These are phyloP conservation scores for Inonotus hispidus DNA, from an alignment of 1,284 basidiomycete genomes.

Conservation along the genomic window DNA sequence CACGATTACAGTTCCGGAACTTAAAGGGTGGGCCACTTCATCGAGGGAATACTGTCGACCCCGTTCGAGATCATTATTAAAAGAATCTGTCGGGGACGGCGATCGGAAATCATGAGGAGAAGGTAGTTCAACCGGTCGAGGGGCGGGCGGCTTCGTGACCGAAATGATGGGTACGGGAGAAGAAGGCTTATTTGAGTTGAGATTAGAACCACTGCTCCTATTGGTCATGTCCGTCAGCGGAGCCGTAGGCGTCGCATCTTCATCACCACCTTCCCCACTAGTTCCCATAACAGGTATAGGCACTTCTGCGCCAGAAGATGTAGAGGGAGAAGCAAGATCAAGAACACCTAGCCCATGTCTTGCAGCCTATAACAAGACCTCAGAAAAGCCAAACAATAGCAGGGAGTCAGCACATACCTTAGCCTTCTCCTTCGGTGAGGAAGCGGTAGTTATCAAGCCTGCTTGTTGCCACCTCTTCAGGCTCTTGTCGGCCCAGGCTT, in stretches of 20 bases:
- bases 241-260: constrained; percentile 25
- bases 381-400: neutral
- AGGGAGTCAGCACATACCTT: constrained; percentile 7
- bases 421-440: neutral
- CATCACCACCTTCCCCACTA: constrained; percentile 2
- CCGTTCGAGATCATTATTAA: constrained; percentile 56
- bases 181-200: constrained; percentile 17
- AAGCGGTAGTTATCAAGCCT: constrained; percentile 59
- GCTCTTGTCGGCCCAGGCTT: constrained; percentile 87
- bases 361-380: neutral
- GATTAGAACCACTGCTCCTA: constrained; percentile 14
- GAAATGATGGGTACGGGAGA: constrained; percentile 47
- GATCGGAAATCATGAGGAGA: constrained; percentile 52
- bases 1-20: constrained; percentile 7
- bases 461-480: constrained; percentile 78
- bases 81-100: constrained; percentile 41
- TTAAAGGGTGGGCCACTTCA: constrained; percentile 29
- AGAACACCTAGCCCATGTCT: constrained; percentile 23
- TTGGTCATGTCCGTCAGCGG: constrained; percentile 27
- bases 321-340: constrained; percentile 31
- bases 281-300: constrained; percentile 45
- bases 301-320: constrained; percentile 40
- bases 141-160: constrained; percentile 63
- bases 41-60: constrained; percentile 36
- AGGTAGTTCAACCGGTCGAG: constrained; percentile 59